A percentile compares a stretch with the other conserved stretches of the same genome.
Conservation (phyloP, 768 basidiomycete species). For the Kwoniella botswanensis region DNA sequence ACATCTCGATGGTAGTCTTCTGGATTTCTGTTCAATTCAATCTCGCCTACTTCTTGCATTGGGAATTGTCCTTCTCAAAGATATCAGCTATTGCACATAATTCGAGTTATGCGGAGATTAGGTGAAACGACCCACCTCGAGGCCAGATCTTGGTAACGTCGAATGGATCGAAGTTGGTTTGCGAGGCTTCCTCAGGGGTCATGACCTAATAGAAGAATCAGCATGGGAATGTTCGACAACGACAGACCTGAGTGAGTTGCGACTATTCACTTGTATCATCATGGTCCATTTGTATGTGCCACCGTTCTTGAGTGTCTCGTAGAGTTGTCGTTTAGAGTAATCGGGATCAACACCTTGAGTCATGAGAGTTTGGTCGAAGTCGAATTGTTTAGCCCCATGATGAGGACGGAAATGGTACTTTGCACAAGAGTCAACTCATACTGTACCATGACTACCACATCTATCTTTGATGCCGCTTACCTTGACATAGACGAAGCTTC, state of each 20-base stretch:
- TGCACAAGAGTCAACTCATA: slow-evolving; percentile 14
- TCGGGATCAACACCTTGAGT: slow-evolving; percentile 53
- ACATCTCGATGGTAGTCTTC: slow-evolving; percentile 57
- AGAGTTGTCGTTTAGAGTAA: slow-evolving; percentile 54
- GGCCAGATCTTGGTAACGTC: slow-evolving; percentile 54
- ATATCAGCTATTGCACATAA: no score
- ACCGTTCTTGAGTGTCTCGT: slow-evolving; percentile 52
- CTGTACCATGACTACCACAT: no score
- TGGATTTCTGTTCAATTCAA: slow-evolving; percentile 51
- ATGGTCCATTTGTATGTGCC: slow-evolving; percentile 50
- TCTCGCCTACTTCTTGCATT: slow-evolving; percentile 48
- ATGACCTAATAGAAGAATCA: slow-evolving; percentile 40
- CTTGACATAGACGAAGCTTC: slow-evolving; percentile 47
- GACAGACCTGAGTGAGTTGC: background rate
- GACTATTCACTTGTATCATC: slow-evolving; percentile 24
- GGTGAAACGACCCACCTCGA: slow-evolving; percentile 7
- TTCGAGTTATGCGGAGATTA: no score
- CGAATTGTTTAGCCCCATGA: slow-evolving; percentile 44
- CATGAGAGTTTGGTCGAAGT: slow-evolving; percentile 44
- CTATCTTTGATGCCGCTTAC: slow-evolving; percentile 18
- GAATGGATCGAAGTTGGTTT: slow-evolving; percentile 49
- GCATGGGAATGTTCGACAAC: background rate
- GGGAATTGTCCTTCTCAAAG: slow-evolving; percentile 35
- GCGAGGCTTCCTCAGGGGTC: slow-evolving; percentile 50
- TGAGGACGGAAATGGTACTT: slow-evolving; percentile 48